phyloP scores from a whole-genome alignment of 1,284 basidiomycete genomes.

The Sanghuangporus sanghuang region DNA sequence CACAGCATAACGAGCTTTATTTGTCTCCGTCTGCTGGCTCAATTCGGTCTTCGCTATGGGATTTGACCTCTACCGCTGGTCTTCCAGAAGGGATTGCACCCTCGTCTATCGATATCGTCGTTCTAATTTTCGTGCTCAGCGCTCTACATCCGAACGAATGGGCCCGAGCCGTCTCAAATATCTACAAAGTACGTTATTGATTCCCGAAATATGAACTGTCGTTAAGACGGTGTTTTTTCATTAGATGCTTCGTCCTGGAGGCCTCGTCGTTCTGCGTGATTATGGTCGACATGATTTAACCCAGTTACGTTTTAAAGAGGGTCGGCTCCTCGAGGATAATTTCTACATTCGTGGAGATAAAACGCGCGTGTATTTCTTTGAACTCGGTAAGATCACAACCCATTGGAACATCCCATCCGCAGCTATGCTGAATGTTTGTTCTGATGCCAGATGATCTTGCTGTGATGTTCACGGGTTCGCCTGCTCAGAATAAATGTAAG shows the following conservation, averaged over 20 bases:
- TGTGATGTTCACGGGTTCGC: slow-evolving; percentile 67
- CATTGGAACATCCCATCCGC: not conserved
- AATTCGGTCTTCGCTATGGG: slow-evolving; percentile 87
- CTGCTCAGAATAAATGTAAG: slow-evolving; percentile 33
- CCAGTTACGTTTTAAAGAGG: slow-evolving; percentile 88
- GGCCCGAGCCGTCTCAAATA: slow-evolving; percentile 80
- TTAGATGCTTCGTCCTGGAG: slow-evolving; percentile 87
- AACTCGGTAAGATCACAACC: slow-evolving; percentile 49
- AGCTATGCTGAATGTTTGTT: not conserved
- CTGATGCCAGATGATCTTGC: slow-evolving; percentile 68
- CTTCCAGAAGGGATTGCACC: slow-evolving; percentile 65
- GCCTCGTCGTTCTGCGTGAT: slow-evolving; percentile 83
- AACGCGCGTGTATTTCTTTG: slow-evolving; percentile 95
- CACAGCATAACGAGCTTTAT: slow-evolving; percentile 69
- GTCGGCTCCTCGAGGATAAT: slow-evolving; percentile 86
- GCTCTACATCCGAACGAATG: slow-evolving; percentile 95
- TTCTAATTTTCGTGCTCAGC: slow-evolving; percentile 94
- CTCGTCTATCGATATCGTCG: slow-evolving; percentile 76
- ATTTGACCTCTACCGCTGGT: slow-evolving; percentile 61
- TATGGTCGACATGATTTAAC: slow-evolving; percentile 95
- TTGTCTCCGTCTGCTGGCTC: slow-evolving; percentile 58
- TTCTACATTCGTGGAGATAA: slow-evolving; percentile 93
- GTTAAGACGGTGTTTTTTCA: not conserved
- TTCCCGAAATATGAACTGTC: not conserved
- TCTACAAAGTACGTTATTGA: slow-evolving; percentile 55